These are phyloP conservation scores for Quercus cerris DNA, from an alignment of 306 rosid species.

Conservation along the genomic window DNA sequence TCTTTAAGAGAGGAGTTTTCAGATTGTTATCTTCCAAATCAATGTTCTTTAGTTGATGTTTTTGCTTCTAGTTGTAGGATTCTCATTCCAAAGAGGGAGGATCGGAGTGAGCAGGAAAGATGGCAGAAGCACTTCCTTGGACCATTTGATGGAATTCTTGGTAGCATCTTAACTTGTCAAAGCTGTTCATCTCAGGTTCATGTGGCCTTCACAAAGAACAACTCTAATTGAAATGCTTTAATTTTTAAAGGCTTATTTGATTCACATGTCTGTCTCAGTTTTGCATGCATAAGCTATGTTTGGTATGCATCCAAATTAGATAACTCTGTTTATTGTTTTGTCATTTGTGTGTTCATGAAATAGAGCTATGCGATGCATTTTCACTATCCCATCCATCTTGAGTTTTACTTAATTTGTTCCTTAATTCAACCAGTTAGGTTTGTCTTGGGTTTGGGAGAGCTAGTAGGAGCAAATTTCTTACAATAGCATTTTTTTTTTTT, in stretches of 20 bases:
- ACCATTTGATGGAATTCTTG: slow-evolving; percentile 90
- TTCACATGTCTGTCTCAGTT: background rate
- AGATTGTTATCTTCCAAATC: slow-evolving; percentile 56
- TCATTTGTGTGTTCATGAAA: background rate
- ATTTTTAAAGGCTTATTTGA: background rate
- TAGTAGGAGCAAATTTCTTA: background rate
- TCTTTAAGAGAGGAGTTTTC: slow-evolving; percentile 76
- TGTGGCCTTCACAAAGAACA: slow-evolving; percentile 18
- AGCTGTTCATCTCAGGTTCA: slow-evolving; percentile 84
- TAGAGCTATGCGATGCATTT: background rate
- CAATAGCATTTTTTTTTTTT: background rate
- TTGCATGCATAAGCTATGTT: background rate
- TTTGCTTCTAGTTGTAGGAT: slow-evolving; percentile 60
- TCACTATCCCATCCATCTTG: background rate
- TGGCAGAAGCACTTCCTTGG: slow-evolving; percentile 75
- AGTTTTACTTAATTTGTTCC: background rate
- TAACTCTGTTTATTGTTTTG: background rate
- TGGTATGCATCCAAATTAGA: background rate
- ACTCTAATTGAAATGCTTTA: background rate
- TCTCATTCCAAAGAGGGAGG: slow-evolving; percentile 47
- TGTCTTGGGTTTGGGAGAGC: background rate
- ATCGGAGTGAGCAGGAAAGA: slow-evolving; percentile 57
- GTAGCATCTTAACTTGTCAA: slow-evolving; percentile 80
- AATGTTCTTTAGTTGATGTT: slow-evolving; percentile 57
- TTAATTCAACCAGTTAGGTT: background rate